phyloP scores from a whole-genome alignment of 345 rosid species.

The Dimocarpus longan region DNA sequence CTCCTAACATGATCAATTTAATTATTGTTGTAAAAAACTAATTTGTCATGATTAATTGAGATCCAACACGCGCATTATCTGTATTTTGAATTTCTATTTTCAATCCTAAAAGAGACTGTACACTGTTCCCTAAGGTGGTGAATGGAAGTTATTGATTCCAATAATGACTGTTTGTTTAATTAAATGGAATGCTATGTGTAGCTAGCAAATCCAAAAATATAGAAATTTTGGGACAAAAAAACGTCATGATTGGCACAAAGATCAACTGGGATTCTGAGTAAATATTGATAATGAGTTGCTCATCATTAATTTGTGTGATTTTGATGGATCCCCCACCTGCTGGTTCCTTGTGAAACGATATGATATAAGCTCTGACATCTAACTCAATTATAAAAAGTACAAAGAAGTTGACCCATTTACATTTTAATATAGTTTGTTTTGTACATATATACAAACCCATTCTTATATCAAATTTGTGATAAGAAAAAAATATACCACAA shows the following conservation, averaged over 20 bases:
- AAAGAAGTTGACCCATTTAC: conserved; percentile 13
- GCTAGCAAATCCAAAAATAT: too few relatives aligned
- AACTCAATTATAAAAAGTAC: background rate
- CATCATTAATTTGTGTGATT: background rate
- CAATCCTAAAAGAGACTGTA: too few relatives aligned
- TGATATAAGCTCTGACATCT: background rate
- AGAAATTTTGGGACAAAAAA: too few relatives aligned
- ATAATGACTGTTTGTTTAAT: too few relatives aligned
- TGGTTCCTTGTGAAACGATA: background rate
- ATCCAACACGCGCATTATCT: too few relatives aligned
- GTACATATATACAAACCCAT: background rate
- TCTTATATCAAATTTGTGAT: background rate
- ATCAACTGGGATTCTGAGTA: background rate
- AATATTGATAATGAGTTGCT: background rate
- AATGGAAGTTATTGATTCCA: too few relatives aligned
- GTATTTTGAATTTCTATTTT: too few relatives aligned
- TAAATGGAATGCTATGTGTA: too few relatives aligned
- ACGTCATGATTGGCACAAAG: background rate
- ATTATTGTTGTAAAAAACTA: too few relatives aligned
- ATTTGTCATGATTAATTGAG: too few relatives aligned
- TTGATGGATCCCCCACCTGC: background rate
- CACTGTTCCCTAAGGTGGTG: too few relatives aligned
- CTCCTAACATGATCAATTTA: too few relatives aligned
- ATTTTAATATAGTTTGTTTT: background rate
- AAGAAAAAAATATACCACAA: background rate